Base-by-base conservation (phyloP, 306 rosid species). In the Hippophae tibetana region DNA sequence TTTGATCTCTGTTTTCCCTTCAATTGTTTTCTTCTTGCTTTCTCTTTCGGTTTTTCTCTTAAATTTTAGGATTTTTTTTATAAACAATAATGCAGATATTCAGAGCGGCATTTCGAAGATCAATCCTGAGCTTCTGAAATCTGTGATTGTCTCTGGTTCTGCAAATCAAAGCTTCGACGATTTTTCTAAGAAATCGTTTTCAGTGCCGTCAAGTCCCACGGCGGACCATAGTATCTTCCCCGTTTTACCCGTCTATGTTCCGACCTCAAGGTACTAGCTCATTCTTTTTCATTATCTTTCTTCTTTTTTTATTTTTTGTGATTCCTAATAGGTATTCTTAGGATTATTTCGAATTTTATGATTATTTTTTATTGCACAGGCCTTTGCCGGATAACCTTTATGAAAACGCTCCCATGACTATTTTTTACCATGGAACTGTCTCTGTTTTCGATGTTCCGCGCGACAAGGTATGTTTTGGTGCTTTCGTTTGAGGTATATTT, bases 361-460 rank as follows among this genome's bases (percentile, higher is more conserved):
- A 10, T 10, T 6, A 7, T 25, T 7, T 52, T 6, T 18, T 2
- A 53, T 12, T 42, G 43, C 10, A 31, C 54, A 60, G 66, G 47
- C 14, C 60, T 4, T 9, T 25, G 50, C 5, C 72, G 0, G 76
- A 66, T 53, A 70, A 38, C 43, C 45, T 23, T 47, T 42, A 46
- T 9, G 71, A 65, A 52, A 61, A 74, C 1, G 44, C 73, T 47
- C 80, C 80, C 9, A 14, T 77, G 38, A 77, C 86, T 3, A 68
- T 81, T 26, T 81, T 81, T 60, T 81, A 74, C 66, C 66, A 78
- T 27, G 80, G 80, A 10, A 61, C 63, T 41, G 80, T 81, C 43
- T 64, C 74, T 49, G 80, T 81, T 43, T 81, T 67, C 45, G 48
- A 81, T 26, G 71, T 77, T 45, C 70, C 82, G 68, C 64, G 49